phyloP scores from a whole-genome alignment of 1,139 yeast genomes.

The Blastobotrys proliferans region DNA sequence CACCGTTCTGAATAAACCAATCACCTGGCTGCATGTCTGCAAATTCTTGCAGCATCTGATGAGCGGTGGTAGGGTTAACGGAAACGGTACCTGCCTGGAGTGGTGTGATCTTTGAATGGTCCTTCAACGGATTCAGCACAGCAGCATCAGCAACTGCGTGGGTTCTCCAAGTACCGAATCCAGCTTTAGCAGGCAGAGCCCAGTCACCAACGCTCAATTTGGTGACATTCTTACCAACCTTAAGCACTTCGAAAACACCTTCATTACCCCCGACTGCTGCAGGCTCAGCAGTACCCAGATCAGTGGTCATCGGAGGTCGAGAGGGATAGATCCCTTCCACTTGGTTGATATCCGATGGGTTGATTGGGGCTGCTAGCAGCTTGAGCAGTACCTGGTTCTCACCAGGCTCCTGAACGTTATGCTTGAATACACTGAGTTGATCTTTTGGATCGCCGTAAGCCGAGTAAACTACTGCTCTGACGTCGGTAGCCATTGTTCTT shows the following conservation, averaged over 20 bases:
- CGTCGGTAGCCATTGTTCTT: slow-evolving; percentile 12
- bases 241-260: slow-evolving; percentile 80
- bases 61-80: slow-evolving; percentile 92
- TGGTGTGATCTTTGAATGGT: slow-evolving; percentile 36
- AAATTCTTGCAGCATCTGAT: slow-evolving; percentile 76
- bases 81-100: slow-evolving; percentile 79
- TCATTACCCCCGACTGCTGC: slow-evolving; percentile 88
- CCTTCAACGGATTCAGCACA: slow-evolving; percentile 46
- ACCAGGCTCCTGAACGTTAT: slow-evolving; percentile 30
- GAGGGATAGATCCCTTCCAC: slow-evolving; percentile 92
- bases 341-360: slow-evolving; percentile 90
- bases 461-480: slow-evolving; percentile 27
- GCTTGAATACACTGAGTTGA: slow-evolving; percentile 16
- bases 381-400: slow-evolving; percentile 49
- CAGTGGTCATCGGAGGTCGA: slow-evolving; percentile 57
- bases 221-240: slow-evolving; percentile 51
- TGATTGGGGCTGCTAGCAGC: slow-evolving; percentile 82
- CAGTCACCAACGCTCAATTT: slow-evolving; percentile 71
- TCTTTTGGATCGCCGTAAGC: slow-evolving; percentile 33
- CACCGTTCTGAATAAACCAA: slow-evolving; percentile 96
- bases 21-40: slow-evolving; percentile 64
- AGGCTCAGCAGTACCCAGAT: slow-evolving; percentile 55
- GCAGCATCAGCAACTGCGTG: slow-evolving; percentile 46
- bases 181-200: slow-evolving; percentile 80
- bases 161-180: slow-evolving; percentile 95